Evolutionary conservation across 2,329 filamentous ascomycete species (phyloP), one percentile per base, ranked within the genome.

Genomic region (Epichloe uncinata): DNA sequence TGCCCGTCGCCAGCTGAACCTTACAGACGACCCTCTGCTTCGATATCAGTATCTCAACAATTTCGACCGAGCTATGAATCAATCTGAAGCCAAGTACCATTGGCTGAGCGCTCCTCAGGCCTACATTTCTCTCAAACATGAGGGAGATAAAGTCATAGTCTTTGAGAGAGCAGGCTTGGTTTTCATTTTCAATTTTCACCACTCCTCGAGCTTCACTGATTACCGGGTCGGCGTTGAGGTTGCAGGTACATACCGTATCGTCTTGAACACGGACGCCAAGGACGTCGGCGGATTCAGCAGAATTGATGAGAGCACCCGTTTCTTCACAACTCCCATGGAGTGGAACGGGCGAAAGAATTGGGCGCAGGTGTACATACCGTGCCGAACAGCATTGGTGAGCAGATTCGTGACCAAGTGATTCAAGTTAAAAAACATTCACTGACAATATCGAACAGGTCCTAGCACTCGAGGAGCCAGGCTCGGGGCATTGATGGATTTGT

Each of bases 121-220:
- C 0, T 95, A 93, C 65, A 83, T 98, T 61, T 93, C 86, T 53
- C 75, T 97, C 58, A 98, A 97, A 77, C 82, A 98, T 64, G 89
- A 97, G 63, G 73, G 69, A 20, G 93, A 98, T 70, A 98, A 97
- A 71, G 83, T 97, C 42, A 80, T 98, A 56, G 90, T 95, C 3
- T 98, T 96, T 64, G 93, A 98, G 72, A 81, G 93, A 34, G 93
- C 82, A 1, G 90, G 90, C 0, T 71, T 95, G 51, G 73, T 98
- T 11, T 98, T 90, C 74, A 77, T 96, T 59, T 97, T 98, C 77
- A 98, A 98, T 70, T 96, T 97, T 75, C 83, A 97, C 64, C 82
- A 87, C 0, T 79, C 78, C 30, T 71, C 84, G 57, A 95, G 88
- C 66, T 98, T 85, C 69, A 83, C 84, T 11, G 93, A 97, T 68